These are phyloP conservation scores for Neurospora cerealis DNA, from an alignment of 495 filamentous ascomycete genomes.

Conservation along the genomic window DNA sequence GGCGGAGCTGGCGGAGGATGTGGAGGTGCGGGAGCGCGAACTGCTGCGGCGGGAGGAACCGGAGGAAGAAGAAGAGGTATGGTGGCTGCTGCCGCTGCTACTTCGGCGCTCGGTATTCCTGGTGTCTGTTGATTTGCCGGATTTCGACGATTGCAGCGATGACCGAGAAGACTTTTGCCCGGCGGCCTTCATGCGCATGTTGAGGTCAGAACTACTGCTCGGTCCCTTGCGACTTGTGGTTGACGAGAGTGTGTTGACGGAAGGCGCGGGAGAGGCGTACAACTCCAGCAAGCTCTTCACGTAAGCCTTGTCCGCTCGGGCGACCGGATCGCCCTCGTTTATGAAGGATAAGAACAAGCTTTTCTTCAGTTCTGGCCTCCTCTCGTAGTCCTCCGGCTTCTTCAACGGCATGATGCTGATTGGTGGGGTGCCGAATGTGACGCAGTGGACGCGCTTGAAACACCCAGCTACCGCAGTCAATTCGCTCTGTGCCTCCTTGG, in stretches of 20 bases:
- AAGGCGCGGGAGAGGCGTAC: slow-evolving; percentile 53
- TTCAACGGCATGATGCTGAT: slow-evolving; percentile 58
- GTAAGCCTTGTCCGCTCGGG: slow-evolving; percentile 65
- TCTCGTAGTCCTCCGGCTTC: slow-evolving; percentile 34
- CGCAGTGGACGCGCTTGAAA: slow-evolving; percentile 70
- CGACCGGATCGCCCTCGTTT: slow-evolving; percentile 78
- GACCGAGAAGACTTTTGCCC: slow-evolving; percentile 15
- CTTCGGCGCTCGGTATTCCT: slow-evolving; percentile 6
- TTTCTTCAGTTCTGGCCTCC: slow-evolving; percentile 35
- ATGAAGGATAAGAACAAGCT: slow-evolving; percentile 67
- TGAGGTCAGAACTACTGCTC: not conserved
- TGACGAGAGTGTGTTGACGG: not conserved
- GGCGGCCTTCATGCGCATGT: slow-evolving; percentile 9
- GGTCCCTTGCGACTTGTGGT: slow-evolving; percentile 3
- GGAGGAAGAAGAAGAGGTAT: not conserved
- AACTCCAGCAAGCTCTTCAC: slow-evolving; percentile 60
- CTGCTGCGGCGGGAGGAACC: not conserved
- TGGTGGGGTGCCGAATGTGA: slow-evolving; percentile 75
- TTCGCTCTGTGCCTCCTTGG: slow-evolving; percentile 45
- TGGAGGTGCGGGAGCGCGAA: not conserved
- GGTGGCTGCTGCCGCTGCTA: not conserved
- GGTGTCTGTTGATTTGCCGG: slow-evolving; percentile 13
- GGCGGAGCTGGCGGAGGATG: not conserved
- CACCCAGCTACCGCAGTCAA: slow-evolving; percentile 54
- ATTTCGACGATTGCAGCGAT: slow-evolving; percentile 20